Evolutionary conservation across 306 rosid genomes (phyloP).

Genomic region (Inga laurina): DNA sequence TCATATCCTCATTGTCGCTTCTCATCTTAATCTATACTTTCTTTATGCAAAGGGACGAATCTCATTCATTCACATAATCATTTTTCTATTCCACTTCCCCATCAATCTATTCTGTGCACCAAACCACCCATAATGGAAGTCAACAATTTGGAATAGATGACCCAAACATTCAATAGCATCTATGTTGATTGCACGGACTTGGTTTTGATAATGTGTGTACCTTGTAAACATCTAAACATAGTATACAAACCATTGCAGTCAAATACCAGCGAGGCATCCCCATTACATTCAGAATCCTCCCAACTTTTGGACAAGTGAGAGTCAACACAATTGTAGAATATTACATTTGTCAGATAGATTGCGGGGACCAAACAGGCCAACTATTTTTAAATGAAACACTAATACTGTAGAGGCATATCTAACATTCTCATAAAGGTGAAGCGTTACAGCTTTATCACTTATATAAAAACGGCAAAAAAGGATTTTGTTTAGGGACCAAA

Average conservation of each 20-base stretch:
- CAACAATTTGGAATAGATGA: not conserved
- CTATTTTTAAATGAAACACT: not conserved
- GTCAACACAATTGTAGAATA: not conserved
- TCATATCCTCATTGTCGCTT: not conserved
- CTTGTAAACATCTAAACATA: not conserved
- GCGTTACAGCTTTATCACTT: not conserved
- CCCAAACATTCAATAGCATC: not conserved
- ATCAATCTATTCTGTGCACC: not conserved
- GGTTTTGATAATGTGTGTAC: not conserved
- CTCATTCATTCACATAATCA: not conserved
- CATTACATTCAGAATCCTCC: not conserved
- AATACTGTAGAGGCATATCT: not conserved
- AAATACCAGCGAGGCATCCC: not conserved
- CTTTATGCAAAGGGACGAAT: not conserved
- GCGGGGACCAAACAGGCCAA: not conserved
- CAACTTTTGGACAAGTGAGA: not conserved
- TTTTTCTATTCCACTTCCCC: not conserved
- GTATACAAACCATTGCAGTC: not conserved
- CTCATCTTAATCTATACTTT: not conserved
- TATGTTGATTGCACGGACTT: not conserved
- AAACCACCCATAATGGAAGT: not conserved
- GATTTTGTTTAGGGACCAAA: not conserved
- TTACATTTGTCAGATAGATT: not conserved
- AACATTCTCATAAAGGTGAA: not conserved
- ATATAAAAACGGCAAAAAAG: not conserved